A percentile compares a stretch with the other conserved stretches of the same genome.
Conservation (phyloP, 768 basidiomycete species). For the Lyophyllum shimeji region DNA sequence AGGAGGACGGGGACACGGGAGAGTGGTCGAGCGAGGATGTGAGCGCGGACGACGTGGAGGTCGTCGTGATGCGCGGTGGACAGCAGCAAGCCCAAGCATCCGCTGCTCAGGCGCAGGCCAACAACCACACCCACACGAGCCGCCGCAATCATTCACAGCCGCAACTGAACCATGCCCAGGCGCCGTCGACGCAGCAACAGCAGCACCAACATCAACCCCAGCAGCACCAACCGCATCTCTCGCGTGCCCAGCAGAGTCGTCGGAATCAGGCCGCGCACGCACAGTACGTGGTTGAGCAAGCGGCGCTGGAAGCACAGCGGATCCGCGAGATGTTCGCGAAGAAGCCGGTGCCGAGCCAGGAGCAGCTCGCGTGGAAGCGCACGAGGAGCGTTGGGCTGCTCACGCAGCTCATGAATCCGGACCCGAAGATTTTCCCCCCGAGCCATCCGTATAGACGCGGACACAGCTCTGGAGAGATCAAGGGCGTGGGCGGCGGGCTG, state of each 20-base stretch:
- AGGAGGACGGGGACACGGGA: slow-evolving; percentile 45
- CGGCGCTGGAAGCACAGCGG: slow-evolving; percentile 61
- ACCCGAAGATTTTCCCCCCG: slow-evolving; percentile 56
- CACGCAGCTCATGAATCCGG: slow-evolving; percentile 71
- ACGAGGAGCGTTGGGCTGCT: slow-evolving; percentile 53
- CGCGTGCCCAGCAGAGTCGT: slow-evolving; percentile 22
- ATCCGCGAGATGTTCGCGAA: slow-evolving; percentile 75
- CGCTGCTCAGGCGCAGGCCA: neutral
- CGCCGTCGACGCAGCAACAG: slow-evolving; percentile 9
- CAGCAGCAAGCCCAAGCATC: neutral
- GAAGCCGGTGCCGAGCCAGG: slow-evolving; percentile 62
- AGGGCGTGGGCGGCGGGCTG: slow-evolving; percentile 15
- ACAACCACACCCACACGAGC: neutral
- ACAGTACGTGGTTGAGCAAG: slow-evolving; percentile 39
- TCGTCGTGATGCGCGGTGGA: slow-evolving; percentile 9
- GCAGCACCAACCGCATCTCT: slow-evolving; percentile 13
- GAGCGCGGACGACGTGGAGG: slow-evolving; percentile 35
- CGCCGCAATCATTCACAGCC: slow-evolving; percentile 6
- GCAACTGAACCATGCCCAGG: slow-evolving; percentile 7
- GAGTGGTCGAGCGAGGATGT: slow-evolving; percentile 65
- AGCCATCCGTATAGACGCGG: slow-evolving; percentile 59
- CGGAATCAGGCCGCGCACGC: slow-evolving; percentile 22
- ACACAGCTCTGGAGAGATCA: slow-evolving; percentile 49
- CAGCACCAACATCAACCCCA: slow-evolving; percentile 26
- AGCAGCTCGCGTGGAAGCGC: slow-evolving; percentile 43